Base-by-base conservation (phyloP, 1,284 basidiomycete genomes). In the Microbotryomycetes sp. region DNA sequence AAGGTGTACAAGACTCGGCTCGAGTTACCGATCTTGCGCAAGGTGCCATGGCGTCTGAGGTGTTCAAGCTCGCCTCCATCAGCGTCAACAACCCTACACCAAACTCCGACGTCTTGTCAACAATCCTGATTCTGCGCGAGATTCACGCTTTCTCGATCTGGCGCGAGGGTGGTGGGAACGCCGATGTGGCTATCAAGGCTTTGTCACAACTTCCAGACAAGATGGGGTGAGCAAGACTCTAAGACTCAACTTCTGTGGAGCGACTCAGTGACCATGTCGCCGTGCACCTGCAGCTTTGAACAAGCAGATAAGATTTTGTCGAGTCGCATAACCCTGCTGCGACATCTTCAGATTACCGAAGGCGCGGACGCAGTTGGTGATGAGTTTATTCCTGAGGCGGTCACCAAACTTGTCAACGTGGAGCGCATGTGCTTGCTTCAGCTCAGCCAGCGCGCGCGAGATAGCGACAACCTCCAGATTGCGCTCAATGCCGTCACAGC, bases 401-500 rank as follows among this genome's bases (percentile, higher is more conserved):
- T 81, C 5, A 76, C 77, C 35, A 73, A 76, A 1, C 76, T 91
- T 0, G 73, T 82, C 9, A 78, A 82, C 13, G 73, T 87, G 0
- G 89, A 97, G 75, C 85, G 82, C 45, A 73, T 76, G 0, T 88
- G 86, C 67, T 82, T 94, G 7, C 75, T 94, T 26, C 79, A 79
- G 16, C 79, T 96, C 30, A 89, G 91, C 24, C 75, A 81, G 61
- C 84, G 85, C 28, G 90, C 94, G 9, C 81, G 92, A 24, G 75
- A 81, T 31, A 81, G 85, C 1, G 80, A 82, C 51, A 83, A 88
- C 59, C 75, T 83, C 16, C 91, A 97, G 72, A 82, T 89, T 50
- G 88, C 94, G 0, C 78, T 97, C 54, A 97, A 96, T 68, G 85
- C 92, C 2, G 80, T 93, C 30, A 81, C 87, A 16, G 82, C 84